Percentiles rank a stretch among this genome's conserved stretches.
These are phyloP conservation scores for Candida morakotiae DNA, from an alignment of 805 yeast species.

Conservation along the genomic window DNA sequence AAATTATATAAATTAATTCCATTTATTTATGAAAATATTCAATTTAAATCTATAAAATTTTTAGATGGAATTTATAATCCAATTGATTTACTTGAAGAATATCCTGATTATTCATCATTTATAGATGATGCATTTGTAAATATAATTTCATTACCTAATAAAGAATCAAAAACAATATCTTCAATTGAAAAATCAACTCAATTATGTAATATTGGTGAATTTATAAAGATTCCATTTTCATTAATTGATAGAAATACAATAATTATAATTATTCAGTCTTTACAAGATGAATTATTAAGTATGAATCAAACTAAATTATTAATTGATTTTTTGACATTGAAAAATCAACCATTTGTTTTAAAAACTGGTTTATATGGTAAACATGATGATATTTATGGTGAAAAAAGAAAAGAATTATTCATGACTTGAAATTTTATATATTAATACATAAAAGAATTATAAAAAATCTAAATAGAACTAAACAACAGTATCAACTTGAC, in stretches of 20 bases:
- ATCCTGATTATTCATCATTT: slow-evolving; percentile 55
- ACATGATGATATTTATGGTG: slow-evolving; percentile 62
- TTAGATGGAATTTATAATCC: slow-evolving; percentile 73
- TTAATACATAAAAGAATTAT: slow-evolving; percentile 3
- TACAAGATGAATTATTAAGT: slow-evolving; percentile 61
- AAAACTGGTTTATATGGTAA: slow-evolving; percentile 43
- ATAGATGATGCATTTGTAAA: slow-evolving; percentile 53
- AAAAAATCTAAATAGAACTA: no score
- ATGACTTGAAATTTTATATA: no score
- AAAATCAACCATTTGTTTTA: slow-evolving; percentile 9
- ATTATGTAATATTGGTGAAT: slow-evolving; percentile 10
- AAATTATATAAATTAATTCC: slow-evolving; percentile 2
- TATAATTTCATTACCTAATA: slow-evolving; percentile 6
- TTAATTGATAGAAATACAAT: slow-evolving; percentile 7
- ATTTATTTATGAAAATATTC: slow-evolving; percentile 1
- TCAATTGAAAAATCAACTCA: slow-evolving; percentile 23
- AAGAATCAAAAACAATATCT: background rate
- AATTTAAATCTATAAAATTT: slow-evolving; percentile 16
- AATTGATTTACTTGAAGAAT: slow-evolving; percentile 48
- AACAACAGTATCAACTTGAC: background rate
- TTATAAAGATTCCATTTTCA: background rate
- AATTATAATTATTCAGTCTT: slow-evolving; percentile 54
- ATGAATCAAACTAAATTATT: slow-evolving; percentile 45
- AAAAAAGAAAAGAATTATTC: slow-evolving; percentile 1
- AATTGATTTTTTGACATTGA: slow-evolving; percentile 24